Conservation (phyloP, 805 yeast species). For the Kuraishia borneana region DNA sequence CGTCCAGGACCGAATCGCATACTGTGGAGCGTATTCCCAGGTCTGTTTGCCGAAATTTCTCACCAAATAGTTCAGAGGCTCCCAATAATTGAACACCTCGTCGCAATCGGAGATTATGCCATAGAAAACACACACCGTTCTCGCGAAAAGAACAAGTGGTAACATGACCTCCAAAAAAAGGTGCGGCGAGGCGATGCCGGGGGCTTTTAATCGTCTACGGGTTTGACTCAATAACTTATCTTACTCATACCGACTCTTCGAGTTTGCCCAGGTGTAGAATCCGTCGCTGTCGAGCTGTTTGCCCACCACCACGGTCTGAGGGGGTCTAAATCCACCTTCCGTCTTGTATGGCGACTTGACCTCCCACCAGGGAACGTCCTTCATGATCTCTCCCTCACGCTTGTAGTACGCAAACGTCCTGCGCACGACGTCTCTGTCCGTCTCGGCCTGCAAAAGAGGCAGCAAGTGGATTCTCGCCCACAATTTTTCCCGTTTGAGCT, state of each 20-base stretch:
- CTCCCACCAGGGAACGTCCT: constrained; percentile 52
- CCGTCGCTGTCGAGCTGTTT: constrained; percentile 21
- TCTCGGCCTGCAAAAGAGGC: constrained; percentile 73
- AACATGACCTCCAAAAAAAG: background rate
- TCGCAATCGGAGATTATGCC: constrained; percentile 87
- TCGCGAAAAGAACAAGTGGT: constrained; percentile 3
- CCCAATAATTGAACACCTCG: constrained; percentile 90
- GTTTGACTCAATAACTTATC: too few species aligned
- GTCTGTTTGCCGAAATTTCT: constrained; percentile 88
- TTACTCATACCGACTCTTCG: constrained; percentile 16
- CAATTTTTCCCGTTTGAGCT: constrained; percentile 60
- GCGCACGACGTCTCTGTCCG: constrained; percentile 69
- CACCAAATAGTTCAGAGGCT: constrained; percentile 69
- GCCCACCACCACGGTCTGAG: constrained; percentile 22
- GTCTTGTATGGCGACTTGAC: constrained; percentile 29
- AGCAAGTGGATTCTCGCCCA: constrained; percentile 68
- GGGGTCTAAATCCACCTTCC: constrained; percentile 22
- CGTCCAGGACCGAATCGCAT: constrained; percentile 79
- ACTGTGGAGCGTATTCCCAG: constrained; percentile 92
- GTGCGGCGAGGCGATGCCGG: background rate
- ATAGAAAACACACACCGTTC: constrained; percentile 32
- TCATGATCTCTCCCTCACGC: constrained; percentile 61
- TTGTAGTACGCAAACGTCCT: constrained; percentile 53
- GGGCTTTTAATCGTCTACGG: background rate
- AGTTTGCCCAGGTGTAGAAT: constrained; percentile 16